Evolutionary conservation across 2,329 filamentous ascomycete genomes (phyloP), one percentile per base, ranked within the genome.

Genomic region (Xylaria sp.): DNA sequence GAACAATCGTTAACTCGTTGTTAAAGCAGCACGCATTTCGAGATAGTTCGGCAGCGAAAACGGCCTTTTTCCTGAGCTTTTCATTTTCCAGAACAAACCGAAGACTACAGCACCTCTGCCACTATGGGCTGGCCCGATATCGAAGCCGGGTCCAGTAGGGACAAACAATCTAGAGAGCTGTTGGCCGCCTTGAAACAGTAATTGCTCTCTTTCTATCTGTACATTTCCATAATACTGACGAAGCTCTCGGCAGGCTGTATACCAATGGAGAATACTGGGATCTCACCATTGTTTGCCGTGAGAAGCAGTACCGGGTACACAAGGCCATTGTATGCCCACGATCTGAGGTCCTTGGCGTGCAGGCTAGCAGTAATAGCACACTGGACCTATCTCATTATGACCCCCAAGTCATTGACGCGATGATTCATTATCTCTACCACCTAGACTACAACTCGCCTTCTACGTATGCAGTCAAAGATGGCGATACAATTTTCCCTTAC

Each of bases 151-250:
- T 46, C 28, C 15, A 13, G 20, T 44, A 46, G 44, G 23, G 23
- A 58, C 10, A 37, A 58, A 58, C 55, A 23, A 28, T 58, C 20
- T 44, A 28, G 28, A 34, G 55, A 58, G 55, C 20, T 58, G 37
- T n/a, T 58, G 12, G 10, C 20, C 25, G 25, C 13, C 2, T 46
- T 58, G 7, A 58, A 58, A 58, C 20, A 58, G 37, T 44, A 58
- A 23, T 18, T 50, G 18, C 57, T 15, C 28, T 25, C 48, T 34
- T 50, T 25, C 15, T n/a, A 34, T 34, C 18, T 48, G 41, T 10
- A 20, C 9, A 25, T 37, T 44, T 8, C 12, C 12, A 13, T 15
- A 25, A 57, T 59, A 13, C 41, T 48, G 39, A 58, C 28, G 12
- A 32, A 46, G 28, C 13, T 5, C 23, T 59, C n/a, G 10, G 10